These are phyloP conservation scores for Rosellinia necatrix DNA, from an alignment of 2,329 filamentous ascomycete species.

Conservation along the genomic window DNA sequence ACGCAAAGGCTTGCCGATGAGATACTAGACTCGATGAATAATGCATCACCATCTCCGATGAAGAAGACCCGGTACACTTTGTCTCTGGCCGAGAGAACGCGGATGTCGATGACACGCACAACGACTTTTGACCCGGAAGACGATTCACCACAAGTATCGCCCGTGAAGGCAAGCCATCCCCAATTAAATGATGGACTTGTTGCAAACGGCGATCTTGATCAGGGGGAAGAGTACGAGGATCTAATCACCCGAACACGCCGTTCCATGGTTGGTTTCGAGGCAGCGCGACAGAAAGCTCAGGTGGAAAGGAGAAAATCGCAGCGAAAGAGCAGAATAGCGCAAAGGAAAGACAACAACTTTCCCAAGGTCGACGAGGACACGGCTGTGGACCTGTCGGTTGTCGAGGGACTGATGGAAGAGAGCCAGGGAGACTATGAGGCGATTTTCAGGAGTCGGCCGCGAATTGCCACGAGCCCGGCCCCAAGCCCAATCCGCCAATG, in stretches of 20 bases:
- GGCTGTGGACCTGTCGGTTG: conserved; percentile 37
- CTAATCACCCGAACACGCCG: conserved; percentile 62
- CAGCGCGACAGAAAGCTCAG: conserved; percentile 64
- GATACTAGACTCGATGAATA: conserved; percentile 60
- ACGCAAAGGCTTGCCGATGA: conserved; percentile 59
- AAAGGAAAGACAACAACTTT: conserved; percentile 53
- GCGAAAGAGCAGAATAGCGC: conserved; percentile 49
- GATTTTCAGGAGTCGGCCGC: conserved; percentile 84
- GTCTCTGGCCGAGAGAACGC: conserved; percentile 77
- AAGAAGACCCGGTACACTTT: conserved; percentile 61
- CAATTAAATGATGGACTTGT: conserved; percentile 29
- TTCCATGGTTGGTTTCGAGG: conserved; percentile 67
- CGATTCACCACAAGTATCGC: conserved; percentile 29
- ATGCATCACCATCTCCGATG: conserved; percentile 60
- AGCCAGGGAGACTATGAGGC: conserved; percentile 68
- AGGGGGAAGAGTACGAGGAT: conserved; percentile 50
- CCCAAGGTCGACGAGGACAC: conserved; percentile 53
- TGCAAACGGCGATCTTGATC: conserved; percentile 23
- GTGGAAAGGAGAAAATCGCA: conserved; percentile 58
- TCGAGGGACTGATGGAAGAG: conserved; percentile 65
- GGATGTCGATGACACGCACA: conserved; percentile 73
- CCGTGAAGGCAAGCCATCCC: conserved; percentile 27
- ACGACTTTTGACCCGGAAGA: conserved; percentile 43
- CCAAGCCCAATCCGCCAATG: conserved; percentile 46
- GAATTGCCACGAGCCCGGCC: conserved; percentile 75